Percentiles rank a stretch among this genome's conserved stretches.
Conservation (phyloP, 2,329 filamentous ascomycete species). For the Periconia digitata region DNA sequence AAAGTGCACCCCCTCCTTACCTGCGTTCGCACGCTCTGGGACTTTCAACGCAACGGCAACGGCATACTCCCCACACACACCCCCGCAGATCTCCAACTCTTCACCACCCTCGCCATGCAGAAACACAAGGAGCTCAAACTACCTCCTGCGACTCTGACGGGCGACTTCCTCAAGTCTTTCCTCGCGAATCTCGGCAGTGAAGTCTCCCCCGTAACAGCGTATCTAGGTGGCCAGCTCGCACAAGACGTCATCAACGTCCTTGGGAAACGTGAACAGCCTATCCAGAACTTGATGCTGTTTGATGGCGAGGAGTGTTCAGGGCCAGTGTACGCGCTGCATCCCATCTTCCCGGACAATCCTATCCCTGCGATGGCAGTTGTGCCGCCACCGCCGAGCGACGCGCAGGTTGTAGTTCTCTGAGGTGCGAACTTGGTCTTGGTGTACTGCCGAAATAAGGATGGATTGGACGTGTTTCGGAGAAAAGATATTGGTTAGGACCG, state of each 20-base stretch:
- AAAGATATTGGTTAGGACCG: neutral
- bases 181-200: slow-evolving; percentile 84
- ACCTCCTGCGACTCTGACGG: slow-evolving; percentile 47
- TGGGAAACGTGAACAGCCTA: slow-evolving; percentile 85
- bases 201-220: slow-evolving; percentile 82
- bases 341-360: slow-evolving; percentile 50
- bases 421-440: no score
- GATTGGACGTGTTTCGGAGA: no score
- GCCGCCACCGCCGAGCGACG: slow-evolving; percentile 27
- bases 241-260: slow-evolving; percentile 98
- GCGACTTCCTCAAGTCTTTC: slow-evolving; percentile 76
- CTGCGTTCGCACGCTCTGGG: slow-evolving; percentile 87
- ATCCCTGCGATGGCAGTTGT: slow-evolving; percentile 25
- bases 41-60: slow-evolving; percentile 64
- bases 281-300: slow-evolving; percentile 93
- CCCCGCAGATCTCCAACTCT: slow-evolving; percentile 68
- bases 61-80: slow-evolving; percentile 49
- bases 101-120: slow-evolving; percentile 75
- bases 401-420: slow-evolving; percentile 20
- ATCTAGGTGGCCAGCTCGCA: slow-evolving; percentile 85
- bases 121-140: slow-evolving; percentile 69
- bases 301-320: slow-evolving; percentile 81
- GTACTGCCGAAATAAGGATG: no score
- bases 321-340: slow-evolving; percentile 79
- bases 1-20: slow-evolving; percentile 83